Percentiles rank a stretch among this genome's conserved stretches.
phyloP scores from a whole-genome alignment of 2,329 filamentous ascomycete genomes.

The Zymoseptoria tritici region DNA sequence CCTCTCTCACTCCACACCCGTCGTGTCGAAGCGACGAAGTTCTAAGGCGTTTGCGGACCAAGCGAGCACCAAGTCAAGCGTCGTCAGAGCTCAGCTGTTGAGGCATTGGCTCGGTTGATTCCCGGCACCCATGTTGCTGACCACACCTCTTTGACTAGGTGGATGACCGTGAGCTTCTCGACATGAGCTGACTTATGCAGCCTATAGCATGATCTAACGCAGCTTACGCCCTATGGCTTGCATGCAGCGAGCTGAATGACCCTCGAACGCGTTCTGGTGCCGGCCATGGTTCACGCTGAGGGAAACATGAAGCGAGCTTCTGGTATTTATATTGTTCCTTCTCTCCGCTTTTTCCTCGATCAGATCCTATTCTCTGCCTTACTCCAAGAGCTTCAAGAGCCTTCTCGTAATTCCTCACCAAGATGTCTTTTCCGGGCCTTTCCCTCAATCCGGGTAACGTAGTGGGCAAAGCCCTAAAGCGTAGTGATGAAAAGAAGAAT shows the following conservation, averaged over 20 bases:
- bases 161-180: not conserved
- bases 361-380: not conserved
- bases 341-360: not conserved
- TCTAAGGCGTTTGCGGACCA: not conserved
- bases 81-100: not conserved
- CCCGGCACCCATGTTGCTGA: not conserved
- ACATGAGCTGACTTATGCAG: not conserved
- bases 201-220: not conserved
- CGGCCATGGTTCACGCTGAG: not conserved
- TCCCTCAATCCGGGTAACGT: slow-evolving; percentile 4
- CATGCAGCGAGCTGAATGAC: not conserved
- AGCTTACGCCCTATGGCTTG: not conserved
- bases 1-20: not conserved
- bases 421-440: not conserved
- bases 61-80: not conserved
- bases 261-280: not conserved
- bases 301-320: not conserved
- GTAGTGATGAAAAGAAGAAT: not conserved
- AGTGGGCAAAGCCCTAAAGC: not conserved
- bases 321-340: not conserved
- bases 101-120: not conserved
- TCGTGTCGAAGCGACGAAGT: not conserved
- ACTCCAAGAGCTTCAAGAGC: not conserved
- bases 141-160: not conserved
- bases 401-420: not conserved